Conservation (phyloP, 2,329 filamentous ascomycete genomes). For the Onygenales sp. region DNA sequence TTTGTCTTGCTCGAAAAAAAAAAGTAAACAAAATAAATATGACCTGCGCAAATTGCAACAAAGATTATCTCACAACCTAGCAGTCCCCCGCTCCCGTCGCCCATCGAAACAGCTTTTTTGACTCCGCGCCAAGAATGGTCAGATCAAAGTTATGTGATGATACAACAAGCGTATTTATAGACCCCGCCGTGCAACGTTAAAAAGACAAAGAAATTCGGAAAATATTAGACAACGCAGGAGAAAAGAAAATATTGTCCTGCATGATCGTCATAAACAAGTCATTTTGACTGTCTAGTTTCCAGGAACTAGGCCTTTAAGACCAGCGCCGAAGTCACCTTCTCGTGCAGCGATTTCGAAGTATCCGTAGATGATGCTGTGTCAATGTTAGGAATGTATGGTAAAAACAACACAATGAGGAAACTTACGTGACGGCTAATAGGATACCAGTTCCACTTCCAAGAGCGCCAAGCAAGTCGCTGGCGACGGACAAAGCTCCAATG, state of each 20-base stretch:
- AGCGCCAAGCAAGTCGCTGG: constrained; percentile 90
- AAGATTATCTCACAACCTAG: background rate
- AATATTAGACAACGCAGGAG: constrained; percentile 1
- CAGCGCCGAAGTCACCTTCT: constrained; percentile 79
- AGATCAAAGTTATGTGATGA: background rate
- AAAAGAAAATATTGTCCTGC: background rate
- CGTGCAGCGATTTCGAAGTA: constrained; percentile 99
- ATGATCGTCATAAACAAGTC: constrained; percentile 1
- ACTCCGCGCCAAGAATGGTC: background rate
- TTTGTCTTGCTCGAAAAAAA: background rate
- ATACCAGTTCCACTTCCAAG: constrained; percentile 96
- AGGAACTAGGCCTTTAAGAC: constrained; percentile 57
- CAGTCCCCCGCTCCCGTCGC: background rate
- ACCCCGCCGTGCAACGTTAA: background rate
- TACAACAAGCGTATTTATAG: background rate
- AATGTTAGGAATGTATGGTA: constrained; percentile 21
- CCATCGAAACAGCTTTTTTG: background rate
- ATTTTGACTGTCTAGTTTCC: constrained; percentile 27
- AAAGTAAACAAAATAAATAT: background rate
- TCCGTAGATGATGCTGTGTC: constrained; percentile 83
- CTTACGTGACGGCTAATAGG: constrained; percentile 94
- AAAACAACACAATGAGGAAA: constrained; percentile 19
- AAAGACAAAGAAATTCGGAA: background rate
- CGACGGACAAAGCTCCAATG: constrained; percentile 94
- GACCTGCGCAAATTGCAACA: no score